These are phyloP conservation scores for Rhizopogon roseolus DNA, from an alignment of 768 basidiomycete genomes.

Conservation along the genomic window DNA sequence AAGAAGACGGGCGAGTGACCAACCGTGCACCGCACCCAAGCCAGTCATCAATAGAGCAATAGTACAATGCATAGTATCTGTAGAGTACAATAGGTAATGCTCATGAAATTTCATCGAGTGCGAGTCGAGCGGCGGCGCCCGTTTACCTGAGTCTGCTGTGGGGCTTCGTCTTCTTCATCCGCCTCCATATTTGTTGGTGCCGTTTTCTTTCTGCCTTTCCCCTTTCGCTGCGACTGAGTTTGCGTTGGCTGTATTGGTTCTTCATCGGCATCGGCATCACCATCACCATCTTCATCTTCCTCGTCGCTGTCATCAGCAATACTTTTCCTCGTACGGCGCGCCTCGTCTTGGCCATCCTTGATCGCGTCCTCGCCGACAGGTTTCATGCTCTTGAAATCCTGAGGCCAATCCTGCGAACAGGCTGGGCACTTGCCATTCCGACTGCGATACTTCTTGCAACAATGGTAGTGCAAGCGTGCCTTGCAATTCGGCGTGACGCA, in stretches of 20 bases:
- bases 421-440: conserved; percentile 46
- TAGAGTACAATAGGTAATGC: conserved; percentile 12
- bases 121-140: conserved; percentile 17
- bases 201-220: conserved; percentile 22
- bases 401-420: conserved; percentile 59
- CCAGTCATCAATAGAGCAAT: conserved; percentile 21
- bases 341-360: conserved; percentile 52
- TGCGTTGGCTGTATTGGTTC: conserved; percentile 24
- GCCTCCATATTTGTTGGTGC: conserved; percentile 34
- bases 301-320: conserved; percentile 30
- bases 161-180: conserved; percentile 25
- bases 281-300: conserved; percentile 41
- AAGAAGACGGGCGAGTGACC: conserved; percentile 42
- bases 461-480: conserved; percentile 58
- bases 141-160: conserved; percentile 12
- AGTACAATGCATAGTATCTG: conserved; percentile 12
- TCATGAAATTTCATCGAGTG: conserved; percentile 8
- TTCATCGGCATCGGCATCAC: conserved; percentile 36
- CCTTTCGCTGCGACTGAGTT: conserved; percentile 18
- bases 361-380: conserved; percentile 69
- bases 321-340: conserved; percentile 31
- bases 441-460: conserved; percentile 47
- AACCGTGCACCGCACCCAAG: conserved; percentile 1
- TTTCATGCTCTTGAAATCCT: conserved; percentile 39
- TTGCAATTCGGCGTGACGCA: conserved; percentile 63